Evolutionary conservation across 805 yeast genomes (phyloP), one percentile per base, ranked within the genome.

Genomic region (Wickerhamomyces chaumierensis): DNA sequence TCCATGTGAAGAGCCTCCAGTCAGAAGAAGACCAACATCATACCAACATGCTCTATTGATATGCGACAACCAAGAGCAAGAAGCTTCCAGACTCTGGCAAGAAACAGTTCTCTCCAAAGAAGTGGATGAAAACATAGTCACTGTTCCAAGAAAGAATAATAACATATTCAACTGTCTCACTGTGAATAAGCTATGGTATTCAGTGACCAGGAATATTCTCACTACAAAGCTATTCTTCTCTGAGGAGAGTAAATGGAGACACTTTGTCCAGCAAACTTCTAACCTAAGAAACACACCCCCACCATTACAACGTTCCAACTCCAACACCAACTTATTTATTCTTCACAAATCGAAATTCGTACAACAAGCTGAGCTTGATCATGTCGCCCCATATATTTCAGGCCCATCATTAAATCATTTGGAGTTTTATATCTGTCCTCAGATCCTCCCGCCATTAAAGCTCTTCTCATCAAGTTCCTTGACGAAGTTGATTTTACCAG

Each of bases 401-500:
- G 63, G 69, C 3, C 23, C 23, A 6, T 61, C 66, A 33, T 55
- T 86, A 34, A 65, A 68, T 46, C 75, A 82, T 81, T 62, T 87
- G 23, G 95, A 87, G 55, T 66, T 86, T 48, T 85, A 81, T 59
- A 81, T 88, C 51, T 86, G 95, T 53, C 90, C 95, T 6, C 68
- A 66, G 34, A 53, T 83, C 23, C 50, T 69, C 7, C 95, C 95
- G 4, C 61, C 76, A 0, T 44, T 60, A 7, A 42, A 55, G 3
- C 63, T 79, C 53, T 61, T 78, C 34, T 44, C 62, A 2, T 67
- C 69, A 4, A 49, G 63, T 6, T 48, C 51, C 14, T 52, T 79
- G 36, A 59, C 61, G 32, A 61, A 56, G 33, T 51, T 64, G 31
- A 68, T 75, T 1, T 60, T 88, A 5, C 88, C 96, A 0, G 96